Base-by-base conservation (phyloP, 2,329 filamentous ascomycete species). In the Aureobasidium zeae region DNA sequence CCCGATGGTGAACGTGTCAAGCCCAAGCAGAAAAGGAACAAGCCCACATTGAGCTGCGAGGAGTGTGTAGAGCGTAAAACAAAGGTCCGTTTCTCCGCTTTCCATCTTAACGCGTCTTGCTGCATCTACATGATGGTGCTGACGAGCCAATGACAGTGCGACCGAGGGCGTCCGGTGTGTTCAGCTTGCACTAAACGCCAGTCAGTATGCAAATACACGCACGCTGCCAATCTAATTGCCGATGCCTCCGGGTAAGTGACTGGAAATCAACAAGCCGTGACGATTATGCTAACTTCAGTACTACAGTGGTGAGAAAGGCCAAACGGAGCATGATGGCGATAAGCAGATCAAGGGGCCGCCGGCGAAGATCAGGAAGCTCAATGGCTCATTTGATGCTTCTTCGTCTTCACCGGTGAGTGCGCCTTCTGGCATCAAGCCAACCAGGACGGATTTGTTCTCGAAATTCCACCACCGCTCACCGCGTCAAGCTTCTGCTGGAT, bases 1-100 rank as follows among this genome's bases (percentile, higher is more conserved):
- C 37, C 37, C 28, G 37, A 41, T 35, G 48, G 34, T 9, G 35
- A 36, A 15, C 38, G 26, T 21, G 15, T 29, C 11, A 60, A 57
- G 31, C 53, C 56, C 3, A 86, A 83, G 64, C 83, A 88, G 65
- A 87, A 83, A 67, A 76, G 84, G 35, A 89, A 89, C 64, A 89
- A 89, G 61, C 84, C 84, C 3, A 88, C 83, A 1, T 59, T 88
- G 49, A 86, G 81, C 36, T 88, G 84, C 55, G 74, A 79, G 49
- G 82, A 86, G 59, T 89, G 84, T 57, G 84, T 88, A 16, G 82
- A 86, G 63, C 71, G 83, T 52, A 88, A 88, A 65, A 88, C 83
- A 17, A 88, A 86, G 71, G 81, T 81, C 59, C 52, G 72, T 44
- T 11, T 13, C 4, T 28, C 33, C 12, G 25, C 10, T 24, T 15